Evolutionary conservation across 495 filamentous ascomycete species (phyloP).

Genomic region (Aspergillus avenaceus): DNA sequence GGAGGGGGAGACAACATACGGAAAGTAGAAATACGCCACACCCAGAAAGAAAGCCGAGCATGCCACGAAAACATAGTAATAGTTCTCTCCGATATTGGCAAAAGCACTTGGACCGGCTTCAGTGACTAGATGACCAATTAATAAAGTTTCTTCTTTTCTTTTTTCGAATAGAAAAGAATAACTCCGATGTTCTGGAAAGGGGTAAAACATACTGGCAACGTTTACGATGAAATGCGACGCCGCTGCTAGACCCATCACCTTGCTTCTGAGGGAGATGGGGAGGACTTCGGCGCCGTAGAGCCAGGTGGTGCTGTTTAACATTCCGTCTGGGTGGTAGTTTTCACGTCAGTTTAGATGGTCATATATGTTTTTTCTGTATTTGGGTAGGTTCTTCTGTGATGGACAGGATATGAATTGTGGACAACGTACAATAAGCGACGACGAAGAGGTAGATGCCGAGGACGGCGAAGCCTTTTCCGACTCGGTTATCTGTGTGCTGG

Average conservation of each 20-base stretch:
- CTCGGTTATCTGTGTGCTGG: constrained; percentile 48
- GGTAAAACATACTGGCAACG: constrained; percentile 39
- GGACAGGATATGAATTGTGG: not conserved
- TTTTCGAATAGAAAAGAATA: no score
- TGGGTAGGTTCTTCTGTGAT: not conserved
- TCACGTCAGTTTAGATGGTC: not conserved
- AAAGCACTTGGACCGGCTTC: constrained; percentile 57
- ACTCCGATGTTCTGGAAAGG: no score
- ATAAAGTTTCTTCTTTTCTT: not conserved
- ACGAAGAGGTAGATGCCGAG: constrained; percentile 58
- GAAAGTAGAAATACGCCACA: constrained; percentile 52
- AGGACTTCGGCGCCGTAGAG: constrained; percentile 57
- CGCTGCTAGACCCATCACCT: constrained; percentile 56
- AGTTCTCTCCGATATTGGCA: constrained; percentile 55
- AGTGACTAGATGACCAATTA: constrained; percentile 34
- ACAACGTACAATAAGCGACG: constrained; percentile 46
- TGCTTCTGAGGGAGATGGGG: constrained; percentile 52
- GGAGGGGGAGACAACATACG: constrained; percentile 25
- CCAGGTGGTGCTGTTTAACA: constrained; percentile 60
- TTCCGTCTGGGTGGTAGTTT: constrained; percentile 38
- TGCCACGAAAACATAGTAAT: constrained; percentile 56
- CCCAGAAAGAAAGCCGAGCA: constrained; percentile 48
- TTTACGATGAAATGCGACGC: constrained; percentile 57
- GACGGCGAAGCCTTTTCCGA: constrained; percentile 59
- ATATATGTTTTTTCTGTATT: not conserved